Conservation (phyloP, 345 rosid species). For the Luvunga scandens region DNA sequence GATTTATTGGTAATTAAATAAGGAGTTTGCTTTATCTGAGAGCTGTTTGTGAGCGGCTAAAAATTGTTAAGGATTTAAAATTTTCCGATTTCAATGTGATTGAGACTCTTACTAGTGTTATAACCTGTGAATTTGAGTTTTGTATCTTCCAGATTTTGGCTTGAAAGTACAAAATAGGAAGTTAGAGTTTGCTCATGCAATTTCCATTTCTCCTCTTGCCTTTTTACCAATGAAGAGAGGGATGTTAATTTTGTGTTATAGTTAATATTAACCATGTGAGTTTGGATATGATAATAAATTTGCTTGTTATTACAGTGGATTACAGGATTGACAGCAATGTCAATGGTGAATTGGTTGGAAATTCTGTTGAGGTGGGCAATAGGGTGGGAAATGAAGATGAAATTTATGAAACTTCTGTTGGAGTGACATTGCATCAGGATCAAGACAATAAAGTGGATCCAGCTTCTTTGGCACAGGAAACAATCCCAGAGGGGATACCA, state of each 20-base stretch:
- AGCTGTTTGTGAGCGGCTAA: not conserved
- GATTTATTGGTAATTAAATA: not conserved
- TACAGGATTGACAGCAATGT: slow-evolving; percentile 54
- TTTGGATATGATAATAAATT: slow-evolving; percentile 3
- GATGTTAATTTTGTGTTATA: not conserved
- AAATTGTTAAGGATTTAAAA: not conserved
- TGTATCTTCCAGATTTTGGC: not conserved
- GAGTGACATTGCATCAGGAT: slow-evolving; percentile 35
- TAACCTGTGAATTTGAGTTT: not conserved
- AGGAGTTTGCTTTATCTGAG: not conserved
- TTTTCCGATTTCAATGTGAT: not conserved
- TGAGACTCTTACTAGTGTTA: not conserved
- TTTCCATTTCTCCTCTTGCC: not conserved
- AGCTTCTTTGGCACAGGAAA: slow-evolving; percentile 30
- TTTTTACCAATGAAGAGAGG: not conserved
- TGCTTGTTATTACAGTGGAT: slow-evolving; percentile 66
- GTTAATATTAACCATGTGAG: not conserved
- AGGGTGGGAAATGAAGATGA: slow-evolving; percentile 43
- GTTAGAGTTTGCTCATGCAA: not conserved
- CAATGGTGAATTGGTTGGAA: slow-evolving; percentile 41
- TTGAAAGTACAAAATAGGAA: not conserved
- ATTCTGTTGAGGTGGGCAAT: slow-evolving; percentile 40
- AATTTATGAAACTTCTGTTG: slow-evolving; percentile 43
- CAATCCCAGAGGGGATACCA: slow-evolving; percentile 33
- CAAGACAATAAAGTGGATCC: slow-evolving; percentile 50